Conservation (phyloP, 768 basidiomycete species). For the Panaeolus cyanescens region DNA sequence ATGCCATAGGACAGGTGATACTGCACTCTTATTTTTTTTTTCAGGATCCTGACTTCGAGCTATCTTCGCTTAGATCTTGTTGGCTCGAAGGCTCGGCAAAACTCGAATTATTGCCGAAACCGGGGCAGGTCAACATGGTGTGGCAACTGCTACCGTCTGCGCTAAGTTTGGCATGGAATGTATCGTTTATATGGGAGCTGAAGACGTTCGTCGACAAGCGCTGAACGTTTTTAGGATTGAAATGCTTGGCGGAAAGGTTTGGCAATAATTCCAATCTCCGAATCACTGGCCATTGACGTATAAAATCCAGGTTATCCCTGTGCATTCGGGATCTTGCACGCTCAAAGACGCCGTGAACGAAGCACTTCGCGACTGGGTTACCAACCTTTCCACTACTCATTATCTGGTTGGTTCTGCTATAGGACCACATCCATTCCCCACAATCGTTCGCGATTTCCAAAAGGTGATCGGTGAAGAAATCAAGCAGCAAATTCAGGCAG, state of each 20-base stretch:
- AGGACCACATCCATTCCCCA: constrained; percentile 98
- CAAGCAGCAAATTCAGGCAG: constrained; percentile 77
- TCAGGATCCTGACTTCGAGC: background rate
- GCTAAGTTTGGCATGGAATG: constrained; percentile 96
- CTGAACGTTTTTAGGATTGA: constrained; percentile 97
- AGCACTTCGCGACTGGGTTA: constrained; percentile 98
- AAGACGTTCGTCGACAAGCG: constrained; percentile 94
- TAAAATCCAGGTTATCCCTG: constrained; percentile 77
- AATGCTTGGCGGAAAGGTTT: constrained; percentile 92
- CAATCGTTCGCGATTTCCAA: constrained; percentile 98
- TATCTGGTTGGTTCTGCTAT: constrained; percentile 98
- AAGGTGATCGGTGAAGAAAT: constrained; percentile 94
- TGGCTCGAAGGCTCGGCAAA: constrained; percentile 94
- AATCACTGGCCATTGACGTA: background rate
- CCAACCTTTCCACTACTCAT: constrained; percentile 90
- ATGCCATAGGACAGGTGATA: constrained; percentile 89
- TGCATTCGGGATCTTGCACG: constrained; percentile 90
- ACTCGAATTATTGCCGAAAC: constrained; percentile 98
- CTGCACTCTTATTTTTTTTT: constrained; percentile 11
- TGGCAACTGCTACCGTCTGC: constrained; percentile 97
- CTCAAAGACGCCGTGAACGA: constrained; percentile 99
- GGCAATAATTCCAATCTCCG: background rate
- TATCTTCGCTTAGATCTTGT: constrained; percentile 65
- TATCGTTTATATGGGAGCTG: constrained; percentile 96
- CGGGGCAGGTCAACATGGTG: constrained; percentile 98